Base-by-base conservation (phyloP, 306 rosid species). In the Cicer pinnatifidum region DNA sequence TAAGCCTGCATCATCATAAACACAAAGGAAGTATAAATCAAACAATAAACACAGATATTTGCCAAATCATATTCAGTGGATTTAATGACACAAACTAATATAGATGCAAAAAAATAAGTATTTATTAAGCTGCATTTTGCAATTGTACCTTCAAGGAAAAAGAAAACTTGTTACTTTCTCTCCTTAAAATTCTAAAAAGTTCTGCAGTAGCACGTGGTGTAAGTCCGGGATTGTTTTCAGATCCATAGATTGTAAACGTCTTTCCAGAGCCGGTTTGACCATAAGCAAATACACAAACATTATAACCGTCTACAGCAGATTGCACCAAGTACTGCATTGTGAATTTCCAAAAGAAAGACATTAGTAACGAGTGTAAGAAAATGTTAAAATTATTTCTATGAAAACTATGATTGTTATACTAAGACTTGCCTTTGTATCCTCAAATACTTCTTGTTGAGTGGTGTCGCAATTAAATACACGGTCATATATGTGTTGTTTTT, bases 211-310 rank as follows among this genome's bases (percentile, higher is more conserved):
- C 95, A 8, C 91, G 91, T 5, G 95, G 96, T 46, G 98, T 92
- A 61, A 92, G 86, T 59, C 98, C 98, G 70, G 90, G 91, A 73
- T 87, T 85, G 72, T 60, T 75, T 83, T 88, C 95, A 8, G 92
- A 81, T 72, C 98, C 98, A 38, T 92, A 92, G 48, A 92, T 88
- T 17, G 98, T 92, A 75, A 84, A 92, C 6, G 98, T 92, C 86
- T 92, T 92, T 54, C 98, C 98, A 6, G 98, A 92, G 53, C 98
- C 98, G 12, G 98, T 92, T 85, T 92, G 98, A 70, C 98, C 98
- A 54, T 92, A 92, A 4, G 98, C 98, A 88, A 92, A 92, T 76
- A 92, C 88, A 83, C 96, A 92, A 9, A 92, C 96, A 67, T 92
- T 92, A 85, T 78, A 92, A 11, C 98, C 98, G 52, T 92, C 96